phyloP scores from a whole-genome alignment of 257 asterid species.

The Cynanchum wilfordii region DNA sequence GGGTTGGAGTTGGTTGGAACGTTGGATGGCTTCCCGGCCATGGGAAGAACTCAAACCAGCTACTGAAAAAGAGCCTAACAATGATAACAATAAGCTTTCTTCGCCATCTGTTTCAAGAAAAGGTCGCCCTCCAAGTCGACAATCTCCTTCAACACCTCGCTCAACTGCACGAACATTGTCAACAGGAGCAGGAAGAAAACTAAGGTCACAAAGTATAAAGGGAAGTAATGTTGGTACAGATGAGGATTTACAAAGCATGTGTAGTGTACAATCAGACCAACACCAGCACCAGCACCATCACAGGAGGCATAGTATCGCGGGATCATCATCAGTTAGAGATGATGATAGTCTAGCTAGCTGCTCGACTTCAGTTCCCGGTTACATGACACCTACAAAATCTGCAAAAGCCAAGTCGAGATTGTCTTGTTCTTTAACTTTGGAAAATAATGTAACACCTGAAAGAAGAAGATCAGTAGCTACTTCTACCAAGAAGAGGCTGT shows the following conservation, averaged over 20 bases:
- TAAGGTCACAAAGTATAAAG: conserved; percentile 33
- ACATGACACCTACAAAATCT: conserved; percentile 64
- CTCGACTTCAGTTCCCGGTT: conserved; percentile 55
- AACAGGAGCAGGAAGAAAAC: conserved; percentile 18
- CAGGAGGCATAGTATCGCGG: conserved; percentile 55
- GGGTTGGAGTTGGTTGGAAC: conserved; percentile 94
- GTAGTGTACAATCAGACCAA: conserved; percentile 51
- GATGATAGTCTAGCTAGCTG: conserved; percentile 77
- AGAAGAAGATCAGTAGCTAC: conserved; percentile 26
- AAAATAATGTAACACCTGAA: conserved; percentile 37
- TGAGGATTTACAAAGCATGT: conserved; percentile 62
- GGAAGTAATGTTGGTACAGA: conserved; percentile 38
- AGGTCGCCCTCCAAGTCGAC: conserved; percentile 42
- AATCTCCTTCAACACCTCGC: conserved; percentile 64
- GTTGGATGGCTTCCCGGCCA: conserved; percentile 84
- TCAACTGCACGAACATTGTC: conserved; percentile 27
- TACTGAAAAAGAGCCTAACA: conserved; percentile 39
- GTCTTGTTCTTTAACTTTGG: conserved; percentile 46
- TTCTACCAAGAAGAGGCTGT: conserved; percentile 49
- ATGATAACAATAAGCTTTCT: conserved; percentile 29
- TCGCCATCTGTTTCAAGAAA: conserved; percentile 38
- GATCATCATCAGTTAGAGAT: conserved; percentile 59
- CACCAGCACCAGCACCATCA: conserved; percentile 39
- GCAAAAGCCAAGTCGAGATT: conserved; percentile 52
- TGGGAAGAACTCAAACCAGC: conserved; percentile 54